phyloP scores from a whole-genome alignment of 176 grass and related monocot species.

The Raddia distichophylla region DNA sequence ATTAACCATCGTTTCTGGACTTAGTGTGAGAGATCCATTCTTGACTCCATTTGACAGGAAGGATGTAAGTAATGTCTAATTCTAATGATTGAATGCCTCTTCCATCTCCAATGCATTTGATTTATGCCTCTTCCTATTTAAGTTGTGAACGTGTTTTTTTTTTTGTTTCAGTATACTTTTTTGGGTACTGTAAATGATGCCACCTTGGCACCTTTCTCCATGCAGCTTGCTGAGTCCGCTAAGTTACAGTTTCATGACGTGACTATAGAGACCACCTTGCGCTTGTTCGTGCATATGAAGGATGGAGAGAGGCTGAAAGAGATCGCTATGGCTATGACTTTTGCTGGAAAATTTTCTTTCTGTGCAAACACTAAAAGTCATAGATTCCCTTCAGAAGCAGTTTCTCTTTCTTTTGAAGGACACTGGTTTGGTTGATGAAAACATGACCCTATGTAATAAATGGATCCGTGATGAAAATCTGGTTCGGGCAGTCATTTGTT shows the following conservation, averaged over 20 bases:
- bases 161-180: no score
- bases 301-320: constrained; percentile 95
- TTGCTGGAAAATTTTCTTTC: constrained; percentile 99
- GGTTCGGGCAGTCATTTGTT: constrained; percentile 87
- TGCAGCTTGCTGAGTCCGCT: constrained; percentile 92
- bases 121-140: no score
- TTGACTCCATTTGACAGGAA: constrained; percentile 98
- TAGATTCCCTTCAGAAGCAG: constrained; percentile 87
- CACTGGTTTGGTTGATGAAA: constrained; percentile 83
- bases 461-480: constrained; percentile 93
- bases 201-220: constrained; percentile 21
- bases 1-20: constrained; percentile 91
- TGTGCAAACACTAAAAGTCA: constrained; percentile 84
- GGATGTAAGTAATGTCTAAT: constrained; percentile 67
- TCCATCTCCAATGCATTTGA: not conserved
- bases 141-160: no score
- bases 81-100: constrained; percentile 10
- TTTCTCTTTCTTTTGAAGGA: constrained; percentile 90
- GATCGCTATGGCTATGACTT: constrained; percentile 93
- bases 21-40: constrained; percentile 96
- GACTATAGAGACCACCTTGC: constrained; percentile 96
- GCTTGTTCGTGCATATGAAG: constrained; percentile 83
- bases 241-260: constrained; percentile 88
- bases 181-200: constrained; percentile 9
- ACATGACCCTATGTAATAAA: constrained; percentile 73